Base-by-base conservation (phyloP, 2,329 filamentous ascomycete genomes). In the Arthrobotrys iridis region DNA sequence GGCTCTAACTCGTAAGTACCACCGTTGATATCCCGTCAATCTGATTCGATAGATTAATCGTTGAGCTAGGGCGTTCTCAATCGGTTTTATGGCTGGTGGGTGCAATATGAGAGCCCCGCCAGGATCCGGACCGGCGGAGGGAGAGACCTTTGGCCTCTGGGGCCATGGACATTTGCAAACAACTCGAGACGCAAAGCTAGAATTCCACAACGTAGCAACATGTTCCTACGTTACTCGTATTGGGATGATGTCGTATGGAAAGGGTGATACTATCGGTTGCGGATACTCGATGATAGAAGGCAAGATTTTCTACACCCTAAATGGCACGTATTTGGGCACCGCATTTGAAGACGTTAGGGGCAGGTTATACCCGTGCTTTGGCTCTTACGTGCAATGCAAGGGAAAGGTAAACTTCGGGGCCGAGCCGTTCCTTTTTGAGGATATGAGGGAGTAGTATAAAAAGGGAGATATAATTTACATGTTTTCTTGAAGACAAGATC, bases 301-400 rank as follows among this genome's bases (percentile, higher is more conserved):
- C 2, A 43, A 63, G 18, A 68, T 75, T 48, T 75, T 75, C 22
- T 75, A 62, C 24, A 75, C 71, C 2, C 48, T 68, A 0, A 75
- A 75, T 43, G 71, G 71, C 15, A 30, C 50, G n/a, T 75, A 75
- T 24, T 40, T 75, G 2, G 71, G 71, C 20, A 62, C 63, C 4
- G 63, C 63, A 11, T 75, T 63, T 26, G 57, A 63, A 11, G 41
- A 59, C 15, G 48, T 75, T 15, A 59, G 71, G 5, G 71, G 63
- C 2, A 60, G 71, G 8, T 10, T 75, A 3, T 63, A 63, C 45
- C 71, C 71, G 7, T 40, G 33, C 15, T 37, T 75, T 15, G 71
- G 71, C 10, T 40, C 24, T 5, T 57, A 63, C 33, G 35, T 37
- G 15, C 35, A 45, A n/a, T 57, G 52, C n/a, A 75, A 75, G 35